Conservation (phyloP, 257 asterid genomes). For the Solanum pinnatisectum region DNA sequence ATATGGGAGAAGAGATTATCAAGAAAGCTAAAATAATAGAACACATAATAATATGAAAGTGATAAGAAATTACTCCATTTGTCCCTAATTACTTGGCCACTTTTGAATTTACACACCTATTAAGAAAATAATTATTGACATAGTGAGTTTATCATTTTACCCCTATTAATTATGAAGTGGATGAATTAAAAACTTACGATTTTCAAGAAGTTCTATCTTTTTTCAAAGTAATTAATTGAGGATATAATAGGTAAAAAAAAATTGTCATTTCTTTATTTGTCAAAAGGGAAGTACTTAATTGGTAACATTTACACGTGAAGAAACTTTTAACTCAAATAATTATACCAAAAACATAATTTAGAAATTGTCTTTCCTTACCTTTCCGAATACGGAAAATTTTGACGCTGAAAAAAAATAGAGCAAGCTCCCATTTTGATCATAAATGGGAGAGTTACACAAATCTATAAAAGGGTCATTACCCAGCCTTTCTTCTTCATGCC, state of each 20-base stretch:
- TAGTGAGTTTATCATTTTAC: background rate
- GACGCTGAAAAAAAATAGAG: background rate
- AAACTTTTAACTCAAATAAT: background rate
- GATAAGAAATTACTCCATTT: background rate
- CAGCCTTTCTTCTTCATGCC: background rate
- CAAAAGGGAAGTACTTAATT: background rate
- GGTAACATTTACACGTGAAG: too few species aligned
- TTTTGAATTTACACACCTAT: background rate
- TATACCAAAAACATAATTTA: background rate
- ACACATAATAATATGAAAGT: background rate
- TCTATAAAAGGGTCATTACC: background rate
- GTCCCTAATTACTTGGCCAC: background rate
- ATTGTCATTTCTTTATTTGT: background rate
- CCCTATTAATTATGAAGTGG: background rate
- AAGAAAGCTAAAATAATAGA: background rate
- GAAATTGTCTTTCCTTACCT: too few species aligned
- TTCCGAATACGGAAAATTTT: too few species aligned
- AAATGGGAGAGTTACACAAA: background rate
- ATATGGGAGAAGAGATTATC: background rate
- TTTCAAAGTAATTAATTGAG: background rate
- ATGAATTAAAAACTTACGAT: too few species aligned
- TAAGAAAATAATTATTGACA: background rate
- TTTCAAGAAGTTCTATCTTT: background rate
- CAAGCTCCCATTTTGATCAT: background rate
- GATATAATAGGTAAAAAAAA: background rate